Percentiles rank a stretch among this genome's conserved stretches.
Evolutionary conservation across 495 filamentous ascomycete genomes (phyloP).

Genomic region (Friedmanniomyces simplex): DNA sequence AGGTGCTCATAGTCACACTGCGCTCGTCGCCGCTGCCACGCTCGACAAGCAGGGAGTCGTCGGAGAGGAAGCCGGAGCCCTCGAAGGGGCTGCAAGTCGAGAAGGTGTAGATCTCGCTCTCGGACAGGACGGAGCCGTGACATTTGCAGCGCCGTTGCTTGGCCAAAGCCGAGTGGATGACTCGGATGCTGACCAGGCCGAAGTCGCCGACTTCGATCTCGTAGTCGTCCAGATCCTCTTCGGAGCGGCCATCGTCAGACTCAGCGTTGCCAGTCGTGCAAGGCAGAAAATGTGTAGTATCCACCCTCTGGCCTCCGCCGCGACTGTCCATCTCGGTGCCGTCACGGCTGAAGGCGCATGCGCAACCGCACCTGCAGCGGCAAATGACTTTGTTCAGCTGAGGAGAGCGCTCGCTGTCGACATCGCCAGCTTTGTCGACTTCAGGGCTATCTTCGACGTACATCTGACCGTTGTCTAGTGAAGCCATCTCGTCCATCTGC

Average conservation of each 20-base stretch:
- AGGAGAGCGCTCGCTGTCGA: neutral
- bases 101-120: too few species aligned
- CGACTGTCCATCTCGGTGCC: neutral
- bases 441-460: neutral
- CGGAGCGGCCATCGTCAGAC: neutral
- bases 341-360: neutral
- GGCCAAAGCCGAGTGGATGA: neutral
- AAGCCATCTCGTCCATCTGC: neutral
- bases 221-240: neutral
- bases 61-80: neutral
- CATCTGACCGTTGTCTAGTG: neutral
- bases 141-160: neutral
- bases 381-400: neutral
- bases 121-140: neutral
- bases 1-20: neutral
- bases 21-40: neutral
- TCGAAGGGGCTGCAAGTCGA: neutral
- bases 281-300: too few species aligned
- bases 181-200: neutral
- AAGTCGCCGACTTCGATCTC: slow-evolving; percentile 2
- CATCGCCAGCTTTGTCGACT: neutral
- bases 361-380: neutral
- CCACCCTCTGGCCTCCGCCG: neutral
- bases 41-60: neutral
- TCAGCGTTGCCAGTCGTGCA: neutral